Base-by-base conservation (phyloP, 768 basidiomycete species). In the Podaxis sp. region DNA sequence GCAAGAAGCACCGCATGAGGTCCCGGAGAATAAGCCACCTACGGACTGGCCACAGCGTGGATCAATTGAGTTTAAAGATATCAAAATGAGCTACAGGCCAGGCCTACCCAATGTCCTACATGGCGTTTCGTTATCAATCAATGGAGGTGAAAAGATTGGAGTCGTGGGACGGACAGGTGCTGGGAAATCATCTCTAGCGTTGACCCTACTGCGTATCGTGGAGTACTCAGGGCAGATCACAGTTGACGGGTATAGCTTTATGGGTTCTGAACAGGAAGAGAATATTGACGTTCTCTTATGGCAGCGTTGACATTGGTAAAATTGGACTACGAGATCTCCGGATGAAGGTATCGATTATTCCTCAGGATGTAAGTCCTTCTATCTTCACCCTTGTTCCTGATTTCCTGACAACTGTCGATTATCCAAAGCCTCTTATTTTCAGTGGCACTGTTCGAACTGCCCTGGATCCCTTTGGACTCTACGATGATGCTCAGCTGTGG, bases 81-180 rank as follows among this genome's bases (percentile, higher is more conserved):
- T 88, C 24, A 69, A 74, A 4, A 82, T 89, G 83, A 76, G 77
- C 17, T 93, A 94, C 69, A 77, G 91, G 22, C 82, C 85, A 0
- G 89, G 87, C 3, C 76, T 92, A n/a, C 90, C 90, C 0, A 80
- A 83, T 13, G 90, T 92, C 2, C 78, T 93, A 40, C 86, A 87
- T 66, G 84, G 84, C 0, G 76, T 93, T 20, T 82, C 82, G 4
- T 52, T 92, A 66, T 74, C 74, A n/a, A 82, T 93, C 50, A 73
- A 76, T 2, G 83, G 82, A 0, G 87, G 87, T 0, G 89, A 93
- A 74, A 90, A 91, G 76, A 86, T 93, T 59, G 91, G 90, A 13
- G 84, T 93, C 40, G 89, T 93, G 8, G 90, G 90, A 55, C 72
- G 78, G 65, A 80, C 79, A 44, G 88, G 87, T 1, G 84, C 85